A percentile compares a stretch with the other conserved stretches of the same genome.
Conservation (phyloP, 345 rosid genomes). For the Diplotaxis tenuifolia region DNA sequence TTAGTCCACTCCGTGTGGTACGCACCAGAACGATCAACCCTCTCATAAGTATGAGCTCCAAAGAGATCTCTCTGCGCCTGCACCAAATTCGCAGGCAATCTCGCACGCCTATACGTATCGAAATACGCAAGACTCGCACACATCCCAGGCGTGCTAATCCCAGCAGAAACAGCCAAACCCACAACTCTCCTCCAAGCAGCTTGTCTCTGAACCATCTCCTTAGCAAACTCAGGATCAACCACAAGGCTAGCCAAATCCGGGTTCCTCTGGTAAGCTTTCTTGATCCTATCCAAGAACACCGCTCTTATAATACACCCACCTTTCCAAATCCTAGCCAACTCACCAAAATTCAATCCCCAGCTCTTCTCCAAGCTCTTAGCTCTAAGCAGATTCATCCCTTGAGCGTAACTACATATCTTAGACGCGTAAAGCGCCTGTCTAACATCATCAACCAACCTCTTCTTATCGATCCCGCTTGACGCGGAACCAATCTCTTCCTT, state of each 20-base stretch:
- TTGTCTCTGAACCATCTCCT: slow-evolving; percentile 97
- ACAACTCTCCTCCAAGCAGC: slow-evolving; percentile 99
- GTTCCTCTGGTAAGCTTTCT: slow-evolving; percentile 90
- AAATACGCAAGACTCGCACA: slow-evolving; percentile 93
- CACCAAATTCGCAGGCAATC: slow-evolving; percentile 86
- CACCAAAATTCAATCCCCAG: slow-evolving; percentile 89
- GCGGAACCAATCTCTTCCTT: slow-evolving; percentile 59
- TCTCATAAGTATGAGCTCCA: slow-evolving; percentile 96
- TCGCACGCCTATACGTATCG: slow-evolving; percentile 87
- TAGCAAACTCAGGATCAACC: slow-evolving; percentile 94
- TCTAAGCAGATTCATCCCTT: slow-evolving; percentile 93
- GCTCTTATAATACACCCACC: slow-evolving; percentile 97
- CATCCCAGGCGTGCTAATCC: slow-evolving; percentile 97
- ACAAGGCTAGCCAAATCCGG: slow-evolving; percentile 82
- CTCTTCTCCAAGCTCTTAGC: slow-evolving; percentile 78
- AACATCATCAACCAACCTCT: slow-evolving; percentile 88
- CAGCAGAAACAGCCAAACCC: slow-evolving; percentile 80
- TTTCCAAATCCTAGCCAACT: slow-evolving; percentile 95
- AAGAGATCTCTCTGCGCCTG: slow-evolving; percentile 99
- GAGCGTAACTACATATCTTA: slow-evolving; percentile 91
- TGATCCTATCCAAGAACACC: slow-evolving; percentile 93
- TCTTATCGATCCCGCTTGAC: slow-evolving; percentile 59
- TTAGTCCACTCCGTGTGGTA: slow-evolving; percentile 93
- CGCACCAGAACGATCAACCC: slow-evolving; percentile 73
- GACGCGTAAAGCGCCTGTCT: slow-evolving; percentile 92